phyloP scores from a whole-genome alignment of 1,139 yeast genomes.

The Hansenula sp. region DNA sequence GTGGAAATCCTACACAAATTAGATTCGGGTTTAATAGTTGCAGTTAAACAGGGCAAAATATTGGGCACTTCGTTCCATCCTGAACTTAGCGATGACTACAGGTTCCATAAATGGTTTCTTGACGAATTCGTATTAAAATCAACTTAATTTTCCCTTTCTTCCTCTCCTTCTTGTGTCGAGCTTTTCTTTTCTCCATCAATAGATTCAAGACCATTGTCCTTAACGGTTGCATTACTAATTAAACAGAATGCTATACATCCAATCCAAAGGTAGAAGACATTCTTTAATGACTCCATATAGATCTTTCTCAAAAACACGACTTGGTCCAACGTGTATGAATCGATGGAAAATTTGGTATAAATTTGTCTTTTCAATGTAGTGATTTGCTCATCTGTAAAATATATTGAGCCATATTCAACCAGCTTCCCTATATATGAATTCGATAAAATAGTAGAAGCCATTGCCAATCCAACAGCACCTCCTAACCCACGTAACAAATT shows the following conservation, averaged over 20 bases:
- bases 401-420: background rate
- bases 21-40: slow-evolving; percentile 49
- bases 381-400: background rate
- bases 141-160: no score
- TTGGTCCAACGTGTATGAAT: background rate
- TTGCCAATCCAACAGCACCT: slow-evolving; percentile 47
- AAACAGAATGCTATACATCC: background rate
- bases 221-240: background rate
- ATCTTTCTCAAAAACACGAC: background rate
- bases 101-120: slow-evolving; percentile 74
- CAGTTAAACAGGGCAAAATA: slow-evolving; percentile 65
- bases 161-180: no score
- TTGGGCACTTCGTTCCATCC: slow-evolving; percentile 85
- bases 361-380: background rate
- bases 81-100: slow-evolving; percentile 55
- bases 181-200: background rate
- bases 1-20: slow-evolving; percentile 43
- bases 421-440: slow-evolving; percentile 19
- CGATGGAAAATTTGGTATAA: background rate
- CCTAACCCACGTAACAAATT: slow-evolving; percentile 48
- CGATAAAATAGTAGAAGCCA: slow-evolving; percentile 38
- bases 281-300: background rate
- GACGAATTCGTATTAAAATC: slow-evolving; percentile 38
- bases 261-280: background rate
- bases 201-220: background rate